A percentile compares a stretch with the other conserved stretches of the same genome.
Conservation (phyloP, 768 basidiomycete species). For the Baorangia bicolor region DNA sequence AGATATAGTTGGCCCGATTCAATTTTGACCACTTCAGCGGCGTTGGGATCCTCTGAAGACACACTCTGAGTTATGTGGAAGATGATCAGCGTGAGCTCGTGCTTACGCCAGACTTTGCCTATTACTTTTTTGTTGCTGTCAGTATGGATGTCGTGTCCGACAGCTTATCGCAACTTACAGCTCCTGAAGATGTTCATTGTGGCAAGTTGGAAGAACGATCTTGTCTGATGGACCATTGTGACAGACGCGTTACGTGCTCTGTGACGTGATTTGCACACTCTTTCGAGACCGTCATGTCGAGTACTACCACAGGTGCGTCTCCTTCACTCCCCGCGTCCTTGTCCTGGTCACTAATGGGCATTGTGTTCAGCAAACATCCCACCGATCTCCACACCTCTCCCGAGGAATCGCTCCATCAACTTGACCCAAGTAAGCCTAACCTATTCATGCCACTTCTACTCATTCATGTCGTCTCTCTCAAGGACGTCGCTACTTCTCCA, state of each 20-base stretch:
- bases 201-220: constrained; percentile 23
- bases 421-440: constrained; percentile 14
- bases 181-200: constrained; percentile 85
- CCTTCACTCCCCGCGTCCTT: neutral
- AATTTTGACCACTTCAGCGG: constrained; percentile 93
- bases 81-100: constrained; percentile 14
- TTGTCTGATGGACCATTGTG: constrained; percentile 18
- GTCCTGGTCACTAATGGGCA: neutral
- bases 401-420: constrained; percentile 13
- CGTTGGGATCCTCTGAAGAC: constrained; percentile 82
- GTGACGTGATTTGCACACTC: constrained; percentile 20
- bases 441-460: neutral
- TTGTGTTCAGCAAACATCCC: constrained; percentile 2
- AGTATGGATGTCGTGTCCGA: constrained; percentile 14
- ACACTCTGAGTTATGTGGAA: constrained; percentile 24
- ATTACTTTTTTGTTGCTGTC: constrained; percentile 53
- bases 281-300: constrained; percentile 8
- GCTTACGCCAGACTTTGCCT: constrained; percentile 94
- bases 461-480: neutral
- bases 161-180: constrained; percentile 46
- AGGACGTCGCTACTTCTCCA: constrained; percentile 23
- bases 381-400: constrained; percentile 10
- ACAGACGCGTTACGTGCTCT: constrained; percentile 26
- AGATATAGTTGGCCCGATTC: constrained; percentile 89
- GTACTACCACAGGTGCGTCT: constrained; percentile 6